Conservation (phyloP, 2,329 filamentous ascomycete species). For the Metarhizium brunneum region DNA sequence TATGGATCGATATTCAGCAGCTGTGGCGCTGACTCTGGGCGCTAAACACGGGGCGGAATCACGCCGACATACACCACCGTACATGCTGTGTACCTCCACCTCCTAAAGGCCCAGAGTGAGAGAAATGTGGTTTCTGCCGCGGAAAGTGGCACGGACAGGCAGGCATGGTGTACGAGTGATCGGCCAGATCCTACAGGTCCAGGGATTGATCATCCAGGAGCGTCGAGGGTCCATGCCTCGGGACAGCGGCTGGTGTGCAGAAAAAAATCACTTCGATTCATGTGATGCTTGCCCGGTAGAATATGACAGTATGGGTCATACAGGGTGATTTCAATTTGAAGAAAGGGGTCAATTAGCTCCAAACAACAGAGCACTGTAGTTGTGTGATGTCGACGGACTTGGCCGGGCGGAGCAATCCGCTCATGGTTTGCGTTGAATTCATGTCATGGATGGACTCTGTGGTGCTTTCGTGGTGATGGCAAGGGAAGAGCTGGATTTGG, state of each 20-base stretch:
- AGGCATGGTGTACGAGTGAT: not conserved
- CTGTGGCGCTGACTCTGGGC: not conserved
- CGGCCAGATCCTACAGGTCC: slow-evolving; percentile 1
- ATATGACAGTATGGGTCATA: not conserved
- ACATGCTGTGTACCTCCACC: not conserved
- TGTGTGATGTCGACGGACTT: not conserved
- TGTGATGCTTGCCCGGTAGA: not conserved
- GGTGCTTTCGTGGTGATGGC: not conserved
- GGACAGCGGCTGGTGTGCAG: not conserved
- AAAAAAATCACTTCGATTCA: not conserved
- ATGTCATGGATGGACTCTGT: not conserved
- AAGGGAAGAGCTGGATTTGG: not conserved
- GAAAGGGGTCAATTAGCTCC: not conserved
- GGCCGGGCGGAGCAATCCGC: not conserved
- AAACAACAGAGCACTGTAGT: not conserved
- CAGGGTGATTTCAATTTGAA: not conserved
- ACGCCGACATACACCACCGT: not conserved
- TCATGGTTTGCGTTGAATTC: not conserved
- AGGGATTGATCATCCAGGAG: not conserved
- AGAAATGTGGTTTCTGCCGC: not conserved
- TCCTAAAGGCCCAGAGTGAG: not conserved
- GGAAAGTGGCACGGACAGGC: not conserved
- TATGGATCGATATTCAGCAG: not conserved
- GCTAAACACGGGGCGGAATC: not conserved
- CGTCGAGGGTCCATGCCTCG: not conserved